Evolutionary conservation across 2,329 filamentous ascomycete genomes (phyloP), one percentile per base, ranked within the genome.

Genomic region (Penicillium capsulatum): DNA sequence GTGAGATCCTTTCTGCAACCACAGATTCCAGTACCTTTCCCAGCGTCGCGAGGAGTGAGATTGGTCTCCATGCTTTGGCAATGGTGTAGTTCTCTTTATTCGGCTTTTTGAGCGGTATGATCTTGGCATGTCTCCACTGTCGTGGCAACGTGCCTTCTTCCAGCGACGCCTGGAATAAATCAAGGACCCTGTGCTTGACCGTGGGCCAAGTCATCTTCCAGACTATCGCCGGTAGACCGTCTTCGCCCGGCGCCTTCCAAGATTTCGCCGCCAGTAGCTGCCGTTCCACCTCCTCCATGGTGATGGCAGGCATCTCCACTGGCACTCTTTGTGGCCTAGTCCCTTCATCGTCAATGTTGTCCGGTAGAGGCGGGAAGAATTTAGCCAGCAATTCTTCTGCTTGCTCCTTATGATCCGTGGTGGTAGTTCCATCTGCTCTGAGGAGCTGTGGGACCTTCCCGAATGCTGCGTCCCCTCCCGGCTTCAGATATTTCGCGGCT

Each of bases 11-110:
- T n/a, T n/a, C 45, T 33, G 56, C 56, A 4, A 66, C 44, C 9
- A 65, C 58, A 2, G 53, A 53, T 41, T 65, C 47, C 1, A 57
- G 44, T 26, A 54, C 42, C 40, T 63, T 63, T 3, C 55, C 55
- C 1, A 63, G 49, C 31, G 44, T 58, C 29, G 48, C 36, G 3
- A 57, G 48, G 20, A 59, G 50, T 31, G 50, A 42, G 19, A 57
- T 57, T 3, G 45, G 53, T 17, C 55, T 47, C 50, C 32, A 53
- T 27, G 40, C 39, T 27, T 54, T 54, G 0, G 42, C 40, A 43
- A 54, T 45, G 9, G 33, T 41, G 8, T 41, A 41, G 16, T 36
- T n/a, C 17, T 38, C 38, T 14, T 39, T 42, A 14, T 39, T 38
- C 20, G 35, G 43, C 14, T 45, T 45, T 13, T 33, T 38, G 10